phyloP scores from a whole-genome alignment of 1,139 yeast species.

The Kodamaea alishanica region DNA sequence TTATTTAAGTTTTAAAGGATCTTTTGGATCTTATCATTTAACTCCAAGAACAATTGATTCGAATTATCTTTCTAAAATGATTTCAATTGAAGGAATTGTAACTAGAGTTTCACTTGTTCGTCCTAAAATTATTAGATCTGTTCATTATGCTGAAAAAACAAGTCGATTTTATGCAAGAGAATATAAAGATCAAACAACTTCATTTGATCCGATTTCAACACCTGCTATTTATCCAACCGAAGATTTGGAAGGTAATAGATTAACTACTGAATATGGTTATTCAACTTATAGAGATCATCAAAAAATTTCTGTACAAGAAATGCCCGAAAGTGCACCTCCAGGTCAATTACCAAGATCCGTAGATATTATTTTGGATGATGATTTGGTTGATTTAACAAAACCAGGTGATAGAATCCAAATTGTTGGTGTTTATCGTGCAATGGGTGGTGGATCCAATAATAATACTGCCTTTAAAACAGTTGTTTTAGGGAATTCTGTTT shows the following conservation, averaged over 20 bases:
- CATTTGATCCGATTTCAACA: slow-evolving; percentile 79
- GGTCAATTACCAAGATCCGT: slow-evolving; percentile 95
- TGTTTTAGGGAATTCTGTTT: slow-evolving; percentile 81
- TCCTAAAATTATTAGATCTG: slow-evolving; percentile 88
- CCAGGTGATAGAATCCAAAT: slow-evolving; percentile 97
- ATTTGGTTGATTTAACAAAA: slow-evolving; percentile 83
- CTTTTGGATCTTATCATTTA: slow-evolving; percentile 84
- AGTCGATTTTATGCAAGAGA: slow-evolving; percentile 86
- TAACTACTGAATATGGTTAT: slow-evolving; percentile 89
- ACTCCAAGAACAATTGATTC: slow-evolving; percentile 88
- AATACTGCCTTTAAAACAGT: slow-evolving; percentile 74
- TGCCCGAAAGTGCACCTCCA: slow-evolving; percentile 98
- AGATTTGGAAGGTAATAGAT: slow-evolving; percentile 84
- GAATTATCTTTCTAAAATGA: slow-evolving; percentile 69
- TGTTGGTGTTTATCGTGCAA: slow-evolving; percentile 89
- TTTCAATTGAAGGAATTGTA: slow-evolving; percentile 92
- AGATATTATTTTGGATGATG: slow-evolving; percentile 90
- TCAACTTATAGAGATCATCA: slow-evolving; percentile 94
- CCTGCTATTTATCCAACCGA: slow-evolving; percentile 92
- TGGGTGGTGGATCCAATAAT: slow-evolving; percentile 74
- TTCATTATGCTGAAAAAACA: slow-evolving; percentile 87
- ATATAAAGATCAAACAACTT: slow-evolving; percentile 89
- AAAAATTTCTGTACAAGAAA: slow-evolving; percentile 88
- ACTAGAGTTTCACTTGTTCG: slow-evolving; percentile 90
- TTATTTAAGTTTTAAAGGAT: slow-evolving; percentile 81